Conservation (phyloP, 176 grass and related monocot species). For the Cymbopogon citratus region DNA sequence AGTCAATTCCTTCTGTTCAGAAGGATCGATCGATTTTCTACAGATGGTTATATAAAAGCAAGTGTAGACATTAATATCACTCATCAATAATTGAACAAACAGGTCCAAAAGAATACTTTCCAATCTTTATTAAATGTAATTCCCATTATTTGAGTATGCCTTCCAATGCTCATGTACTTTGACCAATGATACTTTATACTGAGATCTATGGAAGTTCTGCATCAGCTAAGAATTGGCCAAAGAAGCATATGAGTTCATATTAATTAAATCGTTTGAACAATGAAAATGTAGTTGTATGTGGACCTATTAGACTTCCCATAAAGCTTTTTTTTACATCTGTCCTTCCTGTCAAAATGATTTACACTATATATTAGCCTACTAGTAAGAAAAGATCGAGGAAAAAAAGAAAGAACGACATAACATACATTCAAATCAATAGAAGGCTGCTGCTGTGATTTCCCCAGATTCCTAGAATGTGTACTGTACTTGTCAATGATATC, state of each 20-base stretch:
- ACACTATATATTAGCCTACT: not conserved
- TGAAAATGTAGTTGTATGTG: not conserved
- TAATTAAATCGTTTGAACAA: not conserved
- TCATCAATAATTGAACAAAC: not conserved
- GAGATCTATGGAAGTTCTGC: not conserved
- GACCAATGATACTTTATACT: not conserved
- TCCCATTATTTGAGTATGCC: not conserved
- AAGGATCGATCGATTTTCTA: not conserved
- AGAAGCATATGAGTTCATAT: not conserved
- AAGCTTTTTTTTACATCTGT: not conserved
- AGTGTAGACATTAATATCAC: not conserved
- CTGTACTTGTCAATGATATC: slow-evolving; percentile 66
- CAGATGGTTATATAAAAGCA: not conserved
- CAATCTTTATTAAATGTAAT: not conserved
- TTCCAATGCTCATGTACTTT: not conserved
- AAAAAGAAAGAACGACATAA: not conserved
- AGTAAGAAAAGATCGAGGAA: not conserved
- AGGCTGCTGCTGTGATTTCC: slow-evolving; percentile 44
- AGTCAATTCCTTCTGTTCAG: not conserved
- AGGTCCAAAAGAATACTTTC: not conserved
- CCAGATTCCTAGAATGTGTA: slow-evolving; percentile 64
- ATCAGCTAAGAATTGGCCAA: not conserved
- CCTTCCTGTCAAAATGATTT: not conserved
- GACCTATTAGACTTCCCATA: not conserved
- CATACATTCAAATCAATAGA: slow-evolving; percentile 87